Evolutionary conservation across 768 basidiomycete species (phyloP), one percentile per base, ranked within the genome.

Genomic region (Suillus lakei): DNA sequence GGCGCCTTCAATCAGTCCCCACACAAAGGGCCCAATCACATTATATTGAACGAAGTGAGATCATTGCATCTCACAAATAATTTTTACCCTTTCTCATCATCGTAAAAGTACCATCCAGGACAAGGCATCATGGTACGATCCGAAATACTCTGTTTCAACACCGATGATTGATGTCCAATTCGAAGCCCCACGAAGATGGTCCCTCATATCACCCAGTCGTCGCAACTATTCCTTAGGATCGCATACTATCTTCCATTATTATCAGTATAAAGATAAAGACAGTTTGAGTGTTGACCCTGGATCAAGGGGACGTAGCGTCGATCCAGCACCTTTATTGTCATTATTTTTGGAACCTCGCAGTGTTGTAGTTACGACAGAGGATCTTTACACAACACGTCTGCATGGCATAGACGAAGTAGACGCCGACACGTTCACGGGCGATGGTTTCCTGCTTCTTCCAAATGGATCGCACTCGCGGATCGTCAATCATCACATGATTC

Each of bases 161-260:
- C 51, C 41, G 36, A 43, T 43, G 59, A 44, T 23, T 39, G 36
- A 32, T 65, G 59, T 30, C n/a, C 53, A 34, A 60, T 60, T 2
- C 39, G 55, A 76, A 96, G 93, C 93, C 95, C 2, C 96, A 98
- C 71, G 90, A 97, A 80, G 96, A 98, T 75, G 95, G 96, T 0
- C 91, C 95, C 2, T 86, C 89, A 21, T 98, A 97, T 78, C 80
- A 89, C 71, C 93, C 96, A 0, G 87, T 91, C 5, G 96, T 98
- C 1, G 91, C 93, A 2, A 98, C 96, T n/a, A 79, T 98, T 95
- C 96, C 16, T 79, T 98, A 64, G 90, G 91, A 48, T 92, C 93
- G 2, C 93, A 96, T 75, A 81, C 91, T 3, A 81, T 94, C 63
- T 90, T 98, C 69, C 85, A 95, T 77, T 92, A 97, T 73, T 93